Evolutionary conservation across 2,329 filamentous ascomycete species (phyloP).

Genomic region (Aplosporella prunicola): DNA sequence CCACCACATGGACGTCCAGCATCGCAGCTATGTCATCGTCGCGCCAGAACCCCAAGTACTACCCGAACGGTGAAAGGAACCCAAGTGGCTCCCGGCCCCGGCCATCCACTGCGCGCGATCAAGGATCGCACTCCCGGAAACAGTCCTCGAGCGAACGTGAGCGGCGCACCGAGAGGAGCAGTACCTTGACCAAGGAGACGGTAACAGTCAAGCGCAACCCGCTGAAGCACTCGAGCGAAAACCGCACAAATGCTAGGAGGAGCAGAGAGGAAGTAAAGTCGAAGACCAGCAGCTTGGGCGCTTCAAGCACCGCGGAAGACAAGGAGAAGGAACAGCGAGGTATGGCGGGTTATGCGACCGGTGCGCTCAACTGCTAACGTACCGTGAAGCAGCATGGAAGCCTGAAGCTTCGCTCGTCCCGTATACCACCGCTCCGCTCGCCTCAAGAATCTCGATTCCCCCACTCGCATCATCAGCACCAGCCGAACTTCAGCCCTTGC

Average conservation of each 20-base stretch:
- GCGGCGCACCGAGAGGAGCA: constrained; percentile 9
- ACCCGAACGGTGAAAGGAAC: constrained; percentile 23
- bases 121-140: constrained; percentile 6
- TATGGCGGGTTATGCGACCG: too few relatives aligned
- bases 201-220: constrained; percentile 20
- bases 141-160: constrained; percentile 6
- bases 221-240: constrained; percentile 26
- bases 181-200: constrained; percentile 6
- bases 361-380: constrained; percentile 5
- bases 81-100: constrained; percentile 26
- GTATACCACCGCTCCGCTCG: constrained; percentile 61
- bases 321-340: constrained; percentile 10
- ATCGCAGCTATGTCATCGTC: constrained; percentile 24
- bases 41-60: constrained; percentile 22
- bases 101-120: constrained; percentile 17
- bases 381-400: constrained; percentile 51
- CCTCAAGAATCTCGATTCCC: constrained; percentile 54
- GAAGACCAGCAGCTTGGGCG: constrained; percentile 1
- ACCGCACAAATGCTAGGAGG: constrained; percentile 22
- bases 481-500: constrained; percentile 54
- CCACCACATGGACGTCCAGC: constrained; percentile 18
- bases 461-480: constrained; percentile 59
- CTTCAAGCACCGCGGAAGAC: constrained; percentile 1
- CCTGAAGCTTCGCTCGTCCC: constrained; percentile 69
- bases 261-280: constrained; percentile 17